Conservation (phyloP, 2,329 filamentous ascomycete species). For the Trichoderma asperellum region DNA sequence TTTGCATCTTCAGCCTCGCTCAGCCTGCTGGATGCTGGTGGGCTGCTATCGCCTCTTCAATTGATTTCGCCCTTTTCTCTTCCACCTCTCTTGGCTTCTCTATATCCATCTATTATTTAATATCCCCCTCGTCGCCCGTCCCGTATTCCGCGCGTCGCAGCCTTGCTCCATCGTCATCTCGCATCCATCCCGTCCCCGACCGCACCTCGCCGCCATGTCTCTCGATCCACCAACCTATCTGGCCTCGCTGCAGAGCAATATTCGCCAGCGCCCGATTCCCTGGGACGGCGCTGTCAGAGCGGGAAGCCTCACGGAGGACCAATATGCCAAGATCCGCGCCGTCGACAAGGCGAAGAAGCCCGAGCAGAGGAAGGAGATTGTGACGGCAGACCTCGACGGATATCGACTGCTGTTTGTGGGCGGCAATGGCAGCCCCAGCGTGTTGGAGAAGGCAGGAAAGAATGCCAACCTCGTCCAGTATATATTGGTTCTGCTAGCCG, state of each 20-base stretch:
- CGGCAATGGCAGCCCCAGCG: slow-evolving; percentile 66
- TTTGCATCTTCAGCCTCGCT: slow-evolving; percentile 26
- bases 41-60: slow-evolving; percentile 28
- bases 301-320: slow-evolving; percentile 89
- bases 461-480: slow-evolving; percentile 93
- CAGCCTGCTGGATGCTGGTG: slow-evolving; percentile 17
- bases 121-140: slow-evolving; percentile 7
- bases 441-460: slow-evolving; percentile 84
- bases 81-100: background rate
- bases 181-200: background rate
- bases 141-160: slow-evolving; percentile 6
- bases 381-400: slow-evolving; percentile 77
- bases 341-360: slow-evolving; percentile 90
- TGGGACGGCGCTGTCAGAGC: slow-evolving; percentile 97
- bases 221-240: slow-evolving; percentile 89
- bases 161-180: slow-evolving; percentile 33
- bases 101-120: background rate
- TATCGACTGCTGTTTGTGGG: slow-evolving; percentile 84
- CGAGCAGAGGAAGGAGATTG: slow-evolving; percentile 80
- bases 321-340: slow-evolving; percentile 93
- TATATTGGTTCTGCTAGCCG: slow-evolving; percentile 84
- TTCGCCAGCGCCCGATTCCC: slow-evolving; percentile 90
- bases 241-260: slow-evolving; percentile 90
- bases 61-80: slow-evolving; percentile 24
- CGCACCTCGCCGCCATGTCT: slow-evolving; percentile 66